Evolutionary conservation across 352 stramenopile species (phyloP), one percentile per base, ranked within the genome.

Genomic region (Pythium dissotocum): DNA sequence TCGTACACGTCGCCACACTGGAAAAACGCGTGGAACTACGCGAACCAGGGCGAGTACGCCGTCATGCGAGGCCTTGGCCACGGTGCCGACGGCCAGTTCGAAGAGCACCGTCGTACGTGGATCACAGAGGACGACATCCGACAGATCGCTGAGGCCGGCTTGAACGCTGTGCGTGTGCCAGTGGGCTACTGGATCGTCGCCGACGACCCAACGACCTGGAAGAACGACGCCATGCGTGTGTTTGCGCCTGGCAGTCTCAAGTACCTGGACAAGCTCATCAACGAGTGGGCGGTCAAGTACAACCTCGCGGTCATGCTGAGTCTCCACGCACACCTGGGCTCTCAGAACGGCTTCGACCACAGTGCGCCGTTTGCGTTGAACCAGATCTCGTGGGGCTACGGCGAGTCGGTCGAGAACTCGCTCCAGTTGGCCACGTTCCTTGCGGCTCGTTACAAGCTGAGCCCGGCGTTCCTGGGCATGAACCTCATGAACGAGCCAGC

Each of bases 311-410:
- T 90, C 12, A 73, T 88, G 58, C 60, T 89, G 14, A 88, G 79
- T 52, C 70, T 88, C 13, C 82, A 88, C 60, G 67, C 78, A 1
- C 78, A 87, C 49, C 65, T 78, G 21, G 78, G 79, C 8, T 88
- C 78, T 3, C 80, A 90, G 65, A 90, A 90, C 32, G 78, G 79
- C 12, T 75, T 71, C 63, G 80, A 87, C 56, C 77, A 87, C 53
- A 89, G 76, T 32, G 59, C 75, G 3, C 77, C 77, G 46, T 18
- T 61, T 2, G 61, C 63, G 0, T 54, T 70, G 18, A 40, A 63
- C 0, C 36, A 30, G 1, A 44, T 59, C 0, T 18, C 54, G 9
- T 90, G 82, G 82, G 71, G 65, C 30, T 40, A 68, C 0, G 71
- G 33, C 1, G 28, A 72, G 5, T 44, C 36, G 70, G 53, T 76